Conservation (phyloP, 176 grass and related monocot genomes). For the Oryza coarctata region DNA sequence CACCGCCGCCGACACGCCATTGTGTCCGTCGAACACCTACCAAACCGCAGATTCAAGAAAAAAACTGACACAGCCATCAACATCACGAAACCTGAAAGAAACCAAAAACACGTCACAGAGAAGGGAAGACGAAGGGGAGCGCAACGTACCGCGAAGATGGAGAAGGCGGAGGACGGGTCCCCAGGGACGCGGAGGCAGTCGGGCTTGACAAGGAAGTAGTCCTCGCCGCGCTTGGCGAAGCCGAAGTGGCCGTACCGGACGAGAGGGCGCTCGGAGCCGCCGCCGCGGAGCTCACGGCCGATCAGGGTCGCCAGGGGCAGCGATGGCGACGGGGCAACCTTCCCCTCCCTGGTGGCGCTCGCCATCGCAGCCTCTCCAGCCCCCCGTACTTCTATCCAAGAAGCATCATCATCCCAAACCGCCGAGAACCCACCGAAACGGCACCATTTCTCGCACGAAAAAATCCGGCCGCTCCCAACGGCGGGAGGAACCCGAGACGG, state of each 20-base stretch:
- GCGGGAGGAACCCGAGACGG: background rate
- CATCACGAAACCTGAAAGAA: conserved; percentile 23
- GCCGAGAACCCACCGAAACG: conserved; percentile 22
- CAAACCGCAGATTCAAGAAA: conserved; percentile 32
- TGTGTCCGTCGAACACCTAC: conserved; percentile 95
- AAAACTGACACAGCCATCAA: background rate
- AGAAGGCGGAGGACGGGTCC: conserved; percentile 72
- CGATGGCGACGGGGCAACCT: conserved; percentile 20
- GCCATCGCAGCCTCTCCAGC: conserved; percentile 29
- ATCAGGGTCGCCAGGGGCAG: conserved; percentile 76
- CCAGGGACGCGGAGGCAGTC: conserved; percentile 75
- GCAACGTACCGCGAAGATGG: conserved; percentile 77
- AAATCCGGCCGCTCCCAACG: conserved; percentile 2
- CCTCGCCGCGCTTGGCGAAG: conserved; percentile 94
- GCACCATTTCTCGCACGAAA: conserved; percentile 20
- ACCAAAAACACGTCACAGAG: background rate
- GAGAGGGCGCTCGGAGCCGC: conserved; percentile 62
- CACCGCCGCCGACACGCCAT: conserved; percentile 86
- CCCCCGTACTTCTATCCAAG: conserved; percentile 26
- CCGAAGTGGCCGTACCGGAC: conserved; percentile 75
- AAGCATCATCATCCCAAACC: background rate
- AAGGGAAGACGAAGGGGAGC: background rate
- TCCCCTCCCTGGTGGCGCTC: conserved; percentile 34
- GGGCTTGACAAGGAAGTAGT: conserved; percentile 90
- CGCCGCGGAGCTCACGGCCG: conserved; percentile 75